Conservation (phyloP, 768 basidiomycete species). For the Amanita rubescens region DNA sequence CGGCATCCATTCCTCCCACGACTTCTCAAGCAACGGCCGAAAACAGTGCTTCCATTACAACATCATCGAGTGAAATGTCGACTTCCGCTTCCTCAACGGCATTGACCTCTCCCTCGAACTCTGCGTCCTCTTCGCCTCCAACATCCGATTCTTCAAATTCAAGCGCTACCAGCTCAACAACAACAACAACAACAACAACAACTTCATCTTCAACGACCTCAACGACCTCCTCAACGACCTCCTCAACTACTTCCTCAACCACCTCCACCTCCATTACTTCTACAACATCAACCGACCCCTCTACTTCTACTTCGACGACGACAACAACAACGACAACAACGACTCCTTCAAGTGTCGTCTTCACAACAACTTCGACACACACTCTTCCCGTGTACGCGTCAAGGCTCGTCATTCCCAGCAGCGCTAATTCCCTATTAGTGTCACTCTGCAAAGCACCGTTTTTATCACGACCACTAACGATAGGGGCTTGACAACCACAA, state of each 20-base stretch:
- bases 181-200: not conserved
- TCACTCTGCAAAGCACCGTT: slow-evolving; percentile 45
- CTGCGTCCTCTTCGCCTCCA: slow-evolving; percentile 16
- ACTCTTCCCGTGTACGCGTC: slow-evolving; percentile 9
- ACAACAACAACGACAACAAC: no score
- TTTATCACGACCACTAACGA: slow-evolving; percentile 56
- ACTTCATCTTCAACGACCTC: not conserved
- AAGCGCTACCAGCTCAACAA: slow-evolving; percentile 9
- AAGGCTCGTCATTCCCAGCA: slow-evolving; percentile 14
- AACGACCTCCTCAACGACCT: slow-evolving; percentile 1
- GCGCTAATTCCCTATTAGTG: slow-evolving; percentile 27
- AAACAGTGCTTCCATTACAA: slow-evolving; percentile 11
- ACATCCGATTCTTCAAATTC: no score
- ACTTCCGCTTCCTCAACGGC: slow-evolving; percentile 1
- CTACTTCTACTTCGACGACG: slow-evolving; percentile 13
- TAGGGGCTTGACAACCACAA: slow-evolving; percentile 39
- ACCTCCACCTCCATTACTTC: not conserved
- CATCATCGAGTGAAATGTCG: slow-evolving; percentile 10
- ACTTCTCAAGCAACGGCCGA: not conserved
- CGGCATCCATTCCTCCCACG: slow-evolving; percentile 2
- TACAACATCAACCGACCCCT: slow-evolving; percentile 9
- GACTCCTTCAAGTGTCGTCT: slow-evolving; percentile 9
- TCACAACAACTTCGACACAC: slow-evolving; percentile 9
- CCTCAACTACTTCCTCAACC: not conserved
- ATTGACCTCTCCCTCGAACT: slow-evolving; percentile 6